Evolutionary conservation across 140 eudicot species (phyloP).

Genomic region (Oenanthe javanica): DNA sequence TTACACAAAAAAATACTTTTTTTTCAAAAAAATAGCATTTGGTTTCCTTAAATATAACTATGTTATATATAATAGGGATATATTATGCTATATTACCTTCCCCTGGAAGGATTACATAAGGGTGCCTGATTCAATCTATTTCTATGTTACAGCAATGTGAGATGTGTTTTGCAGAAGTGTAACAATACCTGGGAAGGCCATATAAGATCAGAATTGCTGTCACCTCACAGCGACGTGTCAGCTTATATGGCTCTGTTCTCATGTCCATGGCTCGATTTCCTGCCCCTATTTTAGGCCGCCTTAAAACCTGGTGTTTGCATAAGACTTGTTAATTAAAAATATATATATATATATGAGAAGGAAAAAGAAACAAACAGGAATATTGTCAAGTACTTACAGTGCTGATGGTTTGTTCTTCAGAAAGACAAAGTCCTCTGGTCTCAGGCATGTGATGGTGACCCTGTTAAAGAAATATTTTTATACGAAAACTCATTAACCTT

Average conservation of each 20-base stretch:
- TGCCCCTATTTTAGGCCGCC: constrained; percentile 54
- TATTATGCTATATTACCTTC: neutral
- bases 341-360: neutral
- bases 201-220: constrained; percentile 72
- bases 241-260: constrained; percentile 66
- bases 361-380: constrained; percentile 1
- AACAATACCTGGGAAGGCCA: constrained; percentile 80
- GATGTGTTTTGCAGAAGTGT: neutral
- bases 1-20: neutral
- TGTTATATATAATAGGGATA: neutral
- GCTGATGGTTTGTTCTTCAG: constrained; percentile 76
- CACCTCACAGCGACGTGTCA: constrained; percentile 71
- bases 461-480: constrained; percentile 26
- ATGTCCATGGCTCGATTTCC: constrained; percentile 48
- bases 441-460: constrained; percentile 87
- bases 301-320: constrained; percentile 31
- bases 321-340: neutral
- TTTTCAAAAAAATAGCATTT: neutral
- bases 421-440: constrained; percentile 85
- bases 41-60: neutral
- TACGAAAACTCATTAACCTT: neutral
- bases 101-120: neutral
- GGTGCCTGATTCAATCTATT: neutral
- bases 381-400: constrained; percentile 36
- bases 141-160: neutral